phyloP scores from a whole-genome alignment of 2,329 filamentous ascomycete genomes.

The Sporothrix brunneoviolacea region DNA sequence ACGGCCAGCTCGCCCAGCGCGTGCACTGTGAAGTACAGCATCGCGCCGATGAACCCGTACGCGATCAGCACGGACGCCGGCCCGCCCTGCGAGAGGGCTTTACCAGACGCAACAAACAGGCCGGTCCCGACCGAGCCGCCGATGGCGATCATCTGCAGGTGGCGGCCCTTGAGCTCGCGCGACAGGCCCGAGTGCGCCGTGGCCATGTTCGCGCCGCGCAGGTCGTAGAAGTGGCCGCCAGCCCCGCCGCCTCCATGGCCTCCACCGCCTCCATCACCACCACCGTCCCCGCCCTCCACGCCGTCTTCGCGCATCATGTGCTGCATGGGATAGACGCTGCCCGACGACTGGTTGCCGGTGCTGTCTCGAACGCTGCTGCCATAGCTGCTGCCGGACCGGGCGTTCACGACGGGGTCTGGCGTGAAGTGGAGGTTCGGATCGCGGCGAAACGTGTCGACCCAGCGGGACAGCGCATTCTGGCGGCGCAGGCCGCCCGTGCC shows the following conservation, averaged over 20 bases:
- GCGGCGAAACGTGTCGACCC: slow-evolving; percentile 57
- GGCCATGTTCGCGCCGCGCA: slow-evolving; percentile 57
- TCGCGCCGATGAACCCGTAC: slow-evolving; percentile 72
- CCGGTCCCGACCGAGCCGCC: slow-evolving; percentile 88
- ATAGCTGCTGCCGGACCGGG: slow-evolving; percentile 15
- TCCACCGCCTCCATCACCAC: not conserved
- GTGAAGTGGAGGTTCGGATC: slow-evolving; percentile 47
- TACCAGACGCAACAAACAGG: slow-evolving; percentile 78
- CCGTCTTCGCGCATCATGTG: slow-evolving; percentile 3
- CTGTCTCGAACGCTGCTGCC: slow-evolving; percentile 5
- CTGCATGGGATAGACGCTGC: slow-evolving; percentile 10
- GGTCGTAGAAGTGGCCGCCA: slow-evolving; percentile 36
- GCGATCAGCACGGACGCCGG: slow-evolving; percentile 72
- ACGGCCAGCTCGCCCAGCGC: slow-evolving; percentile 89
- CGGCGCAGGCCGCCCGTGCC: slow-evolving; percentile 10
- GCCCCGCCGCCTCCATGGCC: not conserved
- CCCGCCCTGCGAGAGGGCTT: slow-evolving; percentile 63
- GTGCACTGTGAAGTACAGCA: slow-evolving; percentile 90
- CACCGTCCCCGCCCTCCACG: not conserved
- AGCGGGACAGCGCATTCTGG: slow-evolving; percentile 24
- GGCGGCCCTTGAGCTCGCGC: slow-evolving; percentile 71
- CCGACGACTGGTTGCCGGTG: not conserved
- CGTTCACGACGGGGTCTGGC: slow-evolving; percentile 31
- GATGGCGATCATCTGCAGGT: slow-evolving; percentile 97
- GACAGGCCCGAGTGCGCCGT: slow-evolving; percentile 71